Base-by-base conservation (phyloP, 495 filamentous ascomycete species). In the Xylaria intraflava region DNA sequence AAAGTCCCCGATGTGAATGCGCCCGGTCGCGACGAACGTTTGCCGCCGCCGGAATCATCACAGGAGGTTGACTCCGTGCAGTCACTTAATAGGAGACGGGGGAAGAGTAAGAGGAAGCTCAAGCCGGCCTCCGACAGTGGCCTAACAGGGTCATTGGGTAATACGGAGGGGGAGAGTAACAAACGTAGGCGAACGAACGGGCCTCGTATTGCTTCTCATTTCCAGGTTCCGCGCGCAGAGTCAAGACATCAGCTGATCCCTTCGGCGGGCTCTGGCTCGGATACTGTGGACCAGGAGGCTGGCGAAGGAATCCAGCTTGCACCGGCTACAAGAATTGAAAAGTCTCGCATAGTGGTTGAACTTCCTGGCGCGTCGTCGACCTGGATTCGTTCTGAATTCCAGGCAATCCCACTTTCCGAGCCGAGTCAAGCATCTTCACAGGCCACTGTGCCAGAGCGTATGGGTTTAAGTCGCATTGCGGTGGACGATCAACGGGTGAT, bases 401-500 rank as follows among this genome's bases (percentile, higher is more conserved):
- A n/a, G 19, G 11, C n/a, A 16, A 46, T 61, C 19, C 31, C 61
- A 35, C 23, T 27, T 23, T 33, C 41, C 6, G 42, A 54, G 24
- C 6, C 30, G 2, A 57, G 33, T n/a, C 49, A 35, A 16, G 14
- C 41, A 27, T 53, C 55, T 53, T 47, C 49, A 10, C 55, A 57
- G 24, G 20, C 40, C 12, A 36, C 55, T 20, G 8, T 42, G 0
- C n/a, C n/a, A 36, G 42, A 57, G 22, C 46, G 14, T 20, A 14
- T 29, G 16, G 30, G 10, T 43, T 14, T 6, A 2, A 41, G 42
- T 26, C 16, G 17, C 20, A 26, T 24, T 33, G 31, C 23, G 1
- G 40, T 11, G 36, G 29, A 8, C 5, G 46, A 51, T 33, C 51
- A 50, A 19, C 59, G 57, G 11, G 52, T 59, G 19, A 57, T 66